A percentile compares a stretch with the other conserved stretches of the same genome.
phyloP scores from a whole-genome alignment of 768 basidiomycete species.

The Xerocomellus amylosporus region DNA sequence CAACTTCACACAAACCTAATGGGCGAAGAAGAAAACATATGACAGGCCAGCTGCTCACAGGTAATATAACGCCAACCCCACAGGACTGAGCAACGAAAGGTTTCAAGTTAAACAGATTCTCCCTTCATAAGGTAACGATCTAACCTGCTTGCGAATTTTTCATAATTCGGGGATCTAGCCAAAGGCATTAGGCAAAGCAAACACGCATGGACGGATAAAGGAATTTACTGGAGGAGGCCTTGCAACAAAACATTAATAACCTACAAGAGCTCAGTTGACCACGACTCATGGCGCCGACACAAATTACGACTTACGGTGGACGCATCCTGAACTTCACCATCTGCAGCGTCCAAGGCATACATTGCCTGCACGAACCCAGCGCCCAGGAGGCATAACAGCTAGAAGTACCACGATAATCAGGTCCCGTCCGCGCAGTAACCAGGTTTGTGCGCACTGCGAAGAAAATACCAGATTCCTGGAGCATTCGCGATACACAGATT shows the following conservation, averaged over 20 bases:
- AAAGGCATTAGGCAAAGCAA: neutral
- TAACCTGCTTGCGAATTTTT: conserved; percentile 51
- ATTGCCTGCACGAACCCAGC: conserved; percentile 85
- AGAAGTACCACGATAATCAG: neutral
- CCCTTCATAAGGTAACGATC: neutral
- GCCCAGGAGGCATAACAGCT: conserved; percentile 80
- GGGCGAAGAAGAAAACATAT: neutral
- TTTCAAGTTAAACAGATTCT: neutral
- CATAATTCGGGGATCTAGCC: conserved; percentile 63
- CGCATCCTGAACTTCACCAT: conserved; percentile 63
- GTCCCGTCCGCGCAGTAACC: neutral
- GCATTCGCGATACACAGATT: conserved; percentile 89
- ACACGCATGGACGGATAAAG: neutral
- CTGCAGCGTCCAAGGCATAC: conserved; percentile 88
- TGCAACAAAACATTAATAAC: conserved; percentile 74
- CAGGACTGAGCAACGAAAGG: conserved; percentile 35
- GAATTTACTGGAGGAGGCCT: conserved; percentile 67
- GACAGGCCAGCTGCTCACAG: conserved; percentile 47
- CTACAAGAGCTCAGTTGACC: conserved; percentile 31
- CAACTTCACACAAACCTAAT: conserved; percentile 44
- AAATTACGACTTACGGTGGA: conserved; percentile 39
- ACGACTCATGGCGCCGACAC: neutral
- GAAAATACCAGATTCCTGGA: conserved; percentile 90
- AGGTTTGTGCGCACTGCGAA: conserved; percentile 59
- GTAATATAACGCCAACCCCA: conserved; percentile 74